A percentile compares a stretch with the other conserved stretches of the same genome.
These are phyloP conservation scores for Aureobasidium vineae DNA, from an alignment of 2,329 filamentous ascomycete species.

Conservation along the genomic window DNA sequence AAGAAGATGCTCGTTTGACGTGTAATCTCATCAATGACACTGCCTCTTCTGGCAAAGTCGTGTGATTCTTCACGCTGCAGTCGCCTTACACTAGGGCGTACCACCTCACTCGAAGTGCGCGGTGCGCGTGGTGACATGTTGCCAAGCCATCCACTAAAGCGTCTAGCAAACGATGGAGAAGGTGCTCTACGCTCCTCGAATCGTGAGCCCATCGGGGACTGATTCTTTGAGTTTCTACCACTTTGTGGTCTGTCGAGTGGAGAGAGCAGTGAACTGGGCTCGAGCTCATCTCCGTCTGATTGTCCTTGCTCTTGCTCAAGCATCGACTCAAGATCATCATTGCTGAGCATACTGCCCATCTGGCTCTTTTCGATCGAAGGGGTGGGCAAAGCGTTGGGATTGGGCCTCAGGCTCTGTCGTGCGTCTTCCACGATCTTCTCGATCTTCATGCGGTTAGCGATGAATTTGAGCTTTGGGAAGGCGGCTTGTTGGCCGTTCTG, in stretches of 20 bases:
- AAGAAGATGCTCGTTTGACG: constrained; percentile 50
- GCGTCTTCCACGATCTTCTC: constrained; percentile 66
- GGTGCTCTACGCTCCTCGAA: constrained; percentile 24
- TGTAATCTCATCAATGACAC: constrained; percentile 46
- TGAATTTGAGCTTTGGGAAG: constrained; percentile 89
- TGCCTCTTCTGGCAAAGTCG: constrained; percentile 32
- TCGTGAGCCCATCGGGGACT: constrained; percentile 4
- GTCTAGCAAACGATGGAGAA: constrained; percentile 36
- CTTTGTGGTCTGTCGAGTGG: constrained; percentile 16
- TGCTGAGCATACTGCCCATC: constrained; percentile 43
- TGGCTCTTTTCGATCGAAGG: constrained; percentile 30
- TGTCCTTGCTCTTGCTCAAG: constrained; percentile 40
- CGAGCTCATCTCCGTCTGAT: constrained; percentile 34
- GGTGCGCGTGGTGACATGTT: constrained; percentile 31
- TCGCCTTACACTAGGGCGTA: constrained; percentile 26
- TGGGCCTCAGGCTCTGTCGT: constrained; percentile 43
- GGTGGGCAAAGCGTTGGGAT: constrained; percentile 37
- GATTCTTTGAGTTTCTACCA: background rate
- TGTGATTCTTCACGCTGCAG: constrained; percentile 23
- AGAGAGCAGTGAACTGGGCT: constrained; percentile 33
- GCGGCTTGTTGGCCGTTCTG: constrained; percentile 84
- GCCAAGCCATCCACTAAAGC: constrained; percentile 36
- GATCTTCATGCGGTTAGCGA: constrained; percentile 80
- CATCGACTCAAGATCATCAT: constrained; percentile 48
- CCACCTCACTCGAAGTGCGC: constrained; percentile 32